Conservation (phyloP, 257 asterid genomes). For the Catharanthus roseus region DNA sequence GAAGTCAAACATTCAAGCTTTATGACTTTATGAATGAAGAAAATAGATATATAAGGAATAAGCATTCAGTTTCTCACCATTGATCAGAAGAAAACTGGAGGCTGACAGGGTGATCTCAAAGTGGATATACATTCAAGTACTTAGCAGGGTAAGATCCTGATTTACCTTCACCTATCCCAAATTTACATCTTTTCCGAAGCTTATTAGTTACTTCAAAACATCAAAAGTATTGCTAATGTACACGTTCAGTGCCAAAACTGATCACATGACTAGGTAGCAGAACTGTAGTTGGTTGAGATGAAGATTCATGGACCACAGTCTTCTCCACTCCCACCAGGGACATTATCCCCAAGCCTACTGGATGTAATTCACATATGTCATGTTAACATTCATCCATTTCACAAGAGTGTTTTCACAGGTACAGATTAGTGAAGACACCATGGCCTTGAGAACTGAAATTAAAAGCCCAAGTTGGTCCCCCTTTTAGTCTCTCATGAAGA, state of each 20-base stretch:
- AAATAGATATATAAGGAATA: neutral
- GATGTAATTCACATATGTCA: neutral
- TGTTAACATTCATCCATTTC: neutral
- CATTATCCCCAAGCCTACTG: neutral
- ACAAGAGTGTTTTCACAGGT: neutral
- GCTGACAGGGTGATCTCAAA: no score
- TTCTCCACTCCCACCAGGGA: neutral
- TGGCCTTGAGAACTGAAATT: neutral
- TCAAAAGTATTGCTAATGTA: neutral
- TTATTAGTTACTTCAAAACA: neutral
- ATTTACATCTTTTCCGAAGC: no score
- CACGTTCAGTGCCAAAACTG: neutral
- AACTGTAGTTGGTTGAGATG: neutral
- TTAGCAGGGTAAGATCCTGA: neutral
- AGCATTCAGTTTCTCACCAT: neutral
- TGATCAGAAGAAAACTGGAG: no score
- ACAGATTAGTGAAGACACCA: neutral
- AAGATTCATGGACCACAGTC: neutral
- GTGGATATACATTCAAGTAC: neutral
- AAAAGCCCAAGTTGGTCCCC: neutral
- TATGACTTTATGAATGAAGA: neutral
- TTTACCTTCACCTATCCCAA: conserved; percentile 2
- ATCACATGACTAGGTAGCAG: neutral
- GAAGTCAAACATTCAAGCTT: no score
- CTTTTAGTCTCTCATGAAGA: neutral